These are phyloP conservation scores for Aspergillus alliaceus DNA, from an alignment of 2,329 filamentous ascomycete genomes.

Conservation along the genomic window DNA sequence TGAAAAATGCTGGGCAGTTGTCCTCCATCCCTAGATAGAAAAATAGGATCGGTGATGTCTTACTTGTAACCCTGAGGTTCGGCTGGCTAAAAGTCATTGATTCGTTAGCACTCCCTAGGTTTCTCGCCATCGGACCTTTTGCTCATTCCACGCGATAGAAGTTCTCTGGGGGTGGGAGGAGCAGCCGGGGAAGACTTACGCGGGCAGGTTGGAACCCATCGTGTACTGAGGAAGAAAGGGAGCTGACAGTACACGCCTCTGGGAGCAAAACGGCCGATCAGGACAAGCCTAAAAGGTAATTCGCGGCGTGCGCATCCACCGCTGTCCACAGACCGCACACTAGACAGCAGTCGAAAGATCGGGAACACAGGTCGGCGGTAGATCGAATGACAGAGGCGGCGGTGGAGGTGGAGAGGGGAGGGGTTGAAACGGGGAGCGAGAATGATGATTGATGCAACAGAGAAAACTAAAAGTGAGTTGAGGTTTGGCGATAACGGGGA, in stretches of 20 bases:
- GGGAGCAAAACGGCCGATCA: slow-evolving; percentile 34
- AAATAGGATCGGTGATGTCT: slow-evolving; percentile 20
- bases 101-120: slow-evolving; percentile 18
- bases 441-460: slow-evolving; percentile 3
- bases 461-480: slow-evolving; percentile 10
- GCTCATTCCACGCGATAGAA: neutral
- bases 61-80: slow-evolving; percentile 93
- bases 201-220: slow-evolving; percentile 62
- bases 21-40: neutral
- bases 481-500: slow-evolving; percentile 15
- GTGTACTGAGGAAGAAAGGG: slow-evolving; percentile 28
- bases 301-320: slow-evolving; percentile 37
- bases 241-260: slow-evolving; percentile 28
- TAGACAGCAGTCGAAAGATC: slow-evolving; percentile 11
- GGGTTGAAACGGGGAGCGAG: slow-evolving; percentile 5
- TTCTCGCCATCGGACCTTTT: neutral
- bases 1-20: neutral
- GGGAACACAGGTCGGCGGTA: slow-evolving; percentile 3
- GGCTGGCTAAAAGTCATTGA: slow-evolving; percentile 59
- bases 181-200: slow-evolving; percentile 50
- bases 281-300: slow-evolving; percentile 33
- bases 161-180: neutral
- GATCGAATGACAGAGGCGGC: slow-evolving; percentile 7
- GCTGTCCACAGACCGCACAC: slow-evolving; percentile 16
- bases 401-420: neutral